phyloP scores from a whole-genome alignment of 495 filamentous ascomycete genomes.

The Gamarada debralockiae region DNA sequence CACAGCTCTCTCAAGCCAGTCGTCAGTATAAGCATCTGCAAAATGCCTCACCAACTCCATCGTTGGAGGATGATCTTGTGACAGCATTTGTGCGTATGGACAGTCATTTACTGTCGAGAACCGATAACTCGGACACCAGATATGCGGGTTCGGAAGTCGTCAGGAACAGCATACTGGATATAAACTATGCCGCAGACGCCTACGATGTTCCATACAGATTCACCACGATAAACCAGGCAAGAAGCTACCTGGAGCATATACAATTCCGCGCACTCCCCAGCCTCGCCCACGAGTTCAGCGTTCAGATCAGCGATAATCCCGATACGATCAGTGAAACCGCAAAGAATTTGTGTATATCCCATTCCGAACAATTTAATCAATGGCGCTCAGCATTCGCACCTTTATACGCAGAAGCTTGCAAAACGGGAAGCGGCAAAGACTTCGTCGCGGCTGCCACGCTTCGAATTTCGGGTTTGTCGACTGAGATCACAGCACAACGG shows the following conservation, averaged over 20 bases:
- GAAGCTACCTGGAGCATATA: conserved; percentile 19
- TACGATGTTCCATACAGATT: conserved; percentile 11
- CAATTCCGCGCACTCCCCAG: background rate
- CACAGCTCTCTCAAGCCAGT: background rate
- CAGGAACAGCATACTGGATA: conserved; percentile 13
- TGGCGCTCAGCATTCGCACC: conserved; percentile 21
- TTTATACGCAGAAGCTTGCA: conserved; percentile 8
- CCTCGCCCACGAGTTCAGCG: background rate
- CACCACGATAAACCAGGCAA: conserved; percentile 12
- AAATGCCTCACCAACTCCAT: background rate
- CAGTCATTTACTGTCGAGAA: background rate
- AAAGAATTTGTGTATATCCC: background rate
- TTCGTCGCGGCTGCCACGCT: conserved; percentile 16
- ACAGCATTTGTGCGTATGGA: background rate
- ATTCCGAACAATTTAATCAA: background rate
- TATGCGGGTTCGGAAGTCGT: no score
- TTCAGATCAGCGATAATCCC: background rate
- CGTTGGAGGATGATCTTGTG: background rate
- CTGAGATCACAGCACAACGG: background rate
- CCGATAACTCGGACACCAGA: background rate
- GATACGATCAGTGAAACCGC: background rate
- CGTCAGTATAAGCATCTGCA: background rate
- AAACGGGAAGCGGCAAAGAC: conserved; percentile 2
- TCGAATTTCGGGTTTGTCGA: conserved; percentile 13
- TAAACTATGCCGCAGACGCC: background rate